Percentiles rank a stretch among this genome's conserved stretches.
Evolutionary conservation across 805 yeast species (phyloP).

Genomic region (Vanderwaltozyma verrucispora): DNA sequence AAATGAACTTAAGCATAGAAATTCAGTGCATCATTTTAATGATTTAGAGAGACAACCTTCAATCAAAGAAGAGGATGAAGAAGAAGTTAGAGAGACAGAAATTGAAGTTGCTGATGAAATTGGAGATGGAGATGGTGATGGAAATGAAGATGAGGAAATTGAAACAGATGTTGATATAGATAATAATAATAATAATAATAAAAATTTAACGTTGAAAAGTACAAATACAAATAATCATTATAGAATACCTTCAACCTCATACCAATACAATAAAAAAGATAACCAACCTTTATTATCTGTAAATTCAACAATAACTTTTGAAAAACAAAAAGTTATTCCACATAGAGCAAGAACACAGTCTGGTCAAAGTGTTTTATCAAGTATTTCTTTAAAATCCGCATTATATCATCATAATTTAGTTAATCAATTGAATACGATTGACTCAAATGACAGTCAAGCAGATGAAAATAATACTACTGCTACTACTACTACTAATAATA

Average conservation of each 20-base stretch:
- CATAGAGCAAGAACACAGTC: slow-evolving; percentile 28
- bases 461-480: slow-evolving; percentile 38
- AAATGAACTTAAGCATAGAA: neutral
- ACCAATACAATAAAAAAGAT: neutral
- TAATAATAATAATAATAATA: too few relatives aligned
- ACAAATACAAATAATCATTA: neutral
- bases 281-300: neutral
- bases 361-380: slow-evolving; percentile 36
- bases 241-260: neutral
- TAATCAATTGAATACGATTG: slow-evolving; percentile 8
- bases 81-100: neutral
- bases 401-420: slow-evolving; percentile 28
- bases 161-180: neutral
- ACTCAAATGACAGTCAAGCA: neutral
- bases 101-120: neutral
- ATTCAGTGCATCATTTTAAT: neutral
- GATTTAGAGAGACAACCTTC: neutral
- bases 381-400: slow-evolving; percentile 57
- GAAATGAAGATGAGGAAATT: neutral
- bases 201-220: neutral
- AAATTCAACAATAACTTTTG: slow-evolving; percentile 26
- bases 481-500: slow-evolving; percentile 5
- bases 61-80: slow-evolving; percentile 2
- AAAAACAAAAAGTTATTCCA: slow-evolving; percentile 53
- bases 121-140: neutral